Evolutionary conservation across 306 rosid species (phyloP), one percentile per base, ranked within the genome.

Genomic region (Myrica gale): DNA sequence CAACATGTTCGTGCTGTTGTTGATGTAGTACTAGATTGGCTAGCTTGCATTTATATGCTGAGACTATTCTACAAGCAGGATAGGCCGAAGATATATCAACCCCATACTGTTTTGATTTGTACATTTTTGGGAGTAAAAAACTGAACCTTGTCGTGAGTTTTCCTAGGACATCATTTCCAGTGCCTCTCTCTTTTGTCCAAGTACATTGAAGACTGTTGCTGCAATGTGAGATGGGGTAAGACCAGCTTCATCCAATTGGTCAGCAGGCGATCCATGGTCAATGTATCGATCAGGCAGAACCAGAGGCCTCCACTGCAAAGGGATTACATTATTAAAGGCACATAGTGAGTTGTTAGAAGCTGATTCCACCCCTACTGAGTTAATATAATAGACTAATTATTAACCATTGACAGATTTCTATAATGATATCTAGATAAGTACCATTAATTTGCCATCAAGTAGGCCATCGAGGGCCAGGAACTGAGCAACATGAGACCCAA

Each of bases 401-500:
- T 20, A 53, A 47, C 68, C 68, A 42, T 26, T 65, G 39, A 1
- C 1, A 37, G 51, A 17, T 37, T 48, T 74, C 56, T 17, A 42
- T 67, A 53, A 5, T 15, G 4, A 10, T 58, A 63, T 71, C 65
- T 58, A 7, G 69, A 42, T 61, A 47, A 65, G 2, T 79, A 95
- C 99, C 96, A 85, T 95, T 53, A 92, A 65, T 39, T 89, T 85
- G 20, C 96, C 93, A 74, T 95, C 99, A 42, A 95, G 89, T 73
- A 95, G 99, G 61, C 98, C 99, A 79, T 95, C 98, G 52, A 95
- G 97, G 68, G 99, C 96, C 85, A 95, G 78, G 83, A 95, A 95
- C 80, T 95, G 99, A 68, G 81, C 96, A 81, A 96, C 99, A 72
- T 92, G 99, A 53, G 99, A 96, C 50, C 97, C 96, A 62, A 96